Conservation (phyloP, 2,329 filamentous ascomycete genomes). For the Aspergillus floridensis region DNA sequence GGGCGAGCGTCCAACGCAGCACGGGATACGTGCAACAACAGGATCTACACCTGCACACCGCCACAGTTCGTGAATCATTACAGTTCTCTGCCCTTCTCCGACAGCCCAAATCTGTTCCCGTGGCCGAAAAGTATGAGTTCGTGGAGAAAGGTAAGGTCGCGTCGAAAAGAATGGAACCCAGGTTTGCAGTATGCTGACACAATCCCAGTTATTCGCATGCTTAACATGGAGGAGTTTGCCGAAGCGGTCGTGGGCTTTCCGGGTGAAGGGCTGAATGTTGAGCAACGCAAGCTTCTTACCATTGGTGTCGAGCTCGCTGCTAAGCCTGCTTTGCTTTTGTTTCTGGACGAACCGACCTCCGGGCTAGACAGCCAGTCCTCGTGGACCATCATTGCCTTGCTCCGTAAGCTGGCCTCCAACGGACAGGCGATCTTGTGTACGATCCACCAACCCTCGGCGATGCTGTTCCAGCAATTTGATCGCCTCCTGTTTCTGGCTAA, state of each 20-base stretch:
- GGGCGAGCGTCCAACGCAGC: slow-evolving; percentile 61
- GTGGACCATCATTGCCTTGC: slow-evolving; percentile 58
- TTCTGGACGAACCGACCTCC: slow-evolving; percentile 61
- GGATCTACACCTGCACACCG: slow-evolving; percentile 61
- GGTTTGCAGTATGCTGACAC: slow-evolving; percentile 62
- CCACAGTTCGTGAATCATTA: slow-evolving; percentile 64
- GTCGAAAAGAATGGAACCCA: too few species aligned
- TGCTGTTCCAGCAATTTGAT: slow-evolving; percentile 58
- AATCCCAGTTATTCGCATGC: slow-evolving; percentile 53
- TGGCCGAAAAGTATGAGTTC: too few species aligned
- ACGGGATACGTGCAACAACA: slow-evolving; percentile 66
- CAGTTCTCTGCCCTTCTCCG: slow-evolving; percentile 65
- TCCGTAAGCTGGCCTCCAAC: slow-evolving; percentile 57
- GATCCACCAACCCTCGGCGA: slow-evolving; percentile 59
- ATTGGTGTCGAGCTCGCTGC: slow-evolving; percentile 40
- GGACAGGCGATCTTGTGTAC: slow-evolving; percentile 61
- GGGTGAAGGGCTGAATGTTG: slow-evolving; percentile 58
- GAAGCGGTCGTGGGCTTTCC: slow-evolving; percentile 64
- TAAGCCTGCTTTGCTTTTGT: slow-evolving; percentile 52
- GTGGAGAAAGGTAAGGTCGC: too few species aligned
- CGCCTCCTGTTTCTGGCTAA: slow-evolving; percentile 56
- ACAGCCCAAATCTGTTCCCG: slow-evolving; percentile 46
- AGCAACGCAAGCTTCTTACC: slow-evolving; percentile 42
- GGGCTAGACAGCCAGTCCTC: slow-evolving; percentile 59
- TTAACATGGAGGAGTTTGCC: slow-evolving; percentile 65